Evolutionary conservation across 2,329 filamentous ascomycete genomes (phyloP), one percentile per base, ranked within the genome.

Genomic region (Cordyceps pruinosa): DNA sequence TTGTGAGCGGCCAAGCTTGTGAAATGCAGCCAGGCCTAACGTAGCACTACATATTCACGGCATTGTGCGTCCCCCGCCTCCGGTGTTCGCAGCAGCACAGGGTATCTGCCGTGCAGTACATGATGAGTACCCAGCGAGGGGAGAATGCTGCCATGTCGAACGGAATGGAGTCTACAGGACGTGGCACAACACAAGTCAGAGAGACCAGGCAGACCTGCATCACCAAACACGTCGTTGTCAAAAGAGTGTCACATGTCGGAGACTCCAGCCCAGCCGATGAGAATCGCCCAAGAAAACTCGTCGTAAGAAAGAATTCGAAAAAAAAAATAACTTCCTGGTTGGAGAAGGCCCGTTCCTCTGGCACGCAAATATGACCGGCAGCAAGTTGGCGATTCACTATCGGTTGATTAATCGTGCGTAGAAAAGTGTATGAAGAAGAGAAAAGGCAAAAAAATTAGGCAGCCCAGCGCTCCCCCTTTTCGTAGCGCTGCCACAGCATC

Each of bases 331-430:
- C 21, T 26, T 26, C 15, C 32, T 41, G 61, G 64, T 65, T 58
- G 59, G 61, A 63, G 60, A 63, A 61, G 59, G 61, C 58, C 66
- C 69, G 66, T 61, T 74, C 59, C 59, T 83, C 78, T 83, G 66
- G 79, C 80, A 82, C 77, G 72, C 70, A 79, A 80, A 81, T 82
- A 79, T 83, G 80, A 83, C 80, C 79, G 75, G 74, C 66, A 74
- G 70, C 67, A 73, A 80, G 76, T 81, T 70, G 72, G 68, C 58
- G 70, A 74, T 26, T 79, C 70, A 67, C 72, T 66, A 73, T 72
- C 77, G 79, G 78, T 83, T 83, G 80, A 83, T 83, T 83, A 77
- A 76, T 81, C 73, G 78, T 82, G 80, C 80, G 57, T 19, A 61
- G 44, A 66, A 75, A 73, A 73, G 78, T 81, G 72, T 80, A 69